phyloP scores from a whole-genome alignment of 169 alveolate genomes.

The Plasmodium cynomolgi region DNA sequence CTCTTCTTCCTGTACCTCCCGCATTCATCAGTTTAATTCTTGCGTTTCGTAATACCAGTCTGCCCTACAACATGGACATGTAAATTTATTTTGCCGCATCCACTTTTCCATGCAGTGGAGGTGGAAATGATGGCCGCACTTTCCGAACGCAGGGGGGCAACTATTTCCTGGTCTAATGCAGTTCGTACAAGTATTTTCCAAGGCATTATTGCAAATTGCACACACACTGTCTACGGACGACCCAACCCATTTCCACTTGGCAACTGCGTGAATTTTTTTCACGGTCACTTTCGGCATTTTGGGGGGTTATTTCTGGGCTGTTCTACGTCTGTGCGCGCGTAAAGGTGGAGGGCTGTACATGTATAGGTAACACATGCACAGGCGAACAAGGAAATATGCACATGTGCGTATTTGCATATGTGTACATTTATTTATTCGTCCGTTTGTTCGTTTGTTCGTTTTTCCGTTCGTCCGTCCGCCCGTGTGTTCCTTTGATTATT shows the following conservation, averaged over 20 bases:
- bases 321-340: not conserved
- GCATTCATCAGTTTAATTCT: not conserved
- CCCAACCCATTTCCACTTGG: slow-evolving; percentile 86
- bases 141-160: slow-evolving; percentile 88
- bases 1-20: not conserved
- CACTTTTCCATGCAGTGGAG: slow-evolving; percentile 88
- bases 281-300: slow-evolving; percentile 81
- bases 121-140: slow-evolving; percentile 88
- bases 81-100: slow-evolving; percentile 67
- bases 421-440: not conserved
- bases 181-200: slow-evolving; percentile 85
- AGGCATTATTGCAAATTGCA: slow-evolving; percentile 85
- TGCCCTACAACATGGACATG: slow-evolving; percentile 75
- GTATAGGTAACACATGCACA: not conserved
- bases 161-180: slow-evolving; percentile 85
- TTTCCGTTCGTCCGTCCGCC: too few species aligned
- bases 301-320: not conserved
- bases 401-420: not conserved
- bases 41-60: slow-evolving; percentile 69
- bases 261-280: slow-evolving; percentile 84
- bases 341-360: not conserved
- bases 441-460: not conserved
- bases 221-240: slow-evolving; percentile 85
- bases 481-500: slow-evolving; percentile 5
- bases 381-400: not conserved